Evolutionary conservation across 2,329 filamentous ascomycete genomes (phyloP), one percentile per base, ranked within the genome.

Genomic region (Sporothrix brunneoviolacea): DNA sequence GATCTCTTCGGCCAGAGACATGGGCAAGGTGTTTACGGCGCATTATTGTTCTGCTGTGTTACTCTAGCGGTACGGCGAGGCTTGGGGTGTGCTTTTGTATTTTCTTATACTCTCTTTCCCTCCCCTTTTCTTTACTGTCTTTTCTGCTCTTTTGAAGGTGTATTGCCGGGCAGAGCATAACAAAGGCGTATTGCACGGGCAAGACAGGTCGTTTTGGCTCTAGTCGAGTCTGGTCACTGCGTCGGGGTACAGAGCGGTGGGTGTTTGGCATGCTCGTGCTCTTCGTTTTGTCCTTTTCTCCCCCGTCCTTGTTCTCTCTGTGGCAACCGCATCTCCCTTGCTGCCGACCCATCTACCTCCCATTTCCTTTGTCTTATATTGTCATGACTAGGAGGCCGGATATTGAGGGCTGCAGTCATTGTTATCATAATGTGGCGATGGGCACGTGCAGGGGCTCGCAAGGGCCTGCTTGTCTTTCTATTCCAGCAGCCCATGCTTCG

Each of bases 1-100:
- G 19, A n/a, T 54, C n/a, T 47, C 33, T 32, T 48, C 30, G 28
- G 47, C 38, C 51, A 43, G 53, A 51, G 51, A 51, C 43, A 43
- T 13, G 46, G 53, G 65, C 65, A 61, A 57, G 70, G 70, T 68
- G 70, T 73, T 71, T 58, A 59, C 59, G 71, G 70, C 67, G 70
- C 67, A 66, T 35, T 48, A 32, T 36, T 36, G 33, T 40, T 41
- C 28, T 39, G 18, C 15, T 6, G 33, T 30, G 10, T 44, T 30
- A 21, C 48, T 39, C 10, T 41, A 10, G 32, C 32, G 32, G 32
- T 5, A 35, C n/a, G 32, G 32, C n/a, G 5, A 35, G 15, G 10
- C 24, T 6, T 28, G 24, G 24, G 44, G 24, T 32, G 21, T 33
- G 19, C 47, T 32, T 49, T 33, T 51, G 24, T 32, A 39, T 18